phyloP scores from a whole-genome alignment of 2,329 filamentous ascomycete genomes.

The Fusarium miscanthi region DNA sequence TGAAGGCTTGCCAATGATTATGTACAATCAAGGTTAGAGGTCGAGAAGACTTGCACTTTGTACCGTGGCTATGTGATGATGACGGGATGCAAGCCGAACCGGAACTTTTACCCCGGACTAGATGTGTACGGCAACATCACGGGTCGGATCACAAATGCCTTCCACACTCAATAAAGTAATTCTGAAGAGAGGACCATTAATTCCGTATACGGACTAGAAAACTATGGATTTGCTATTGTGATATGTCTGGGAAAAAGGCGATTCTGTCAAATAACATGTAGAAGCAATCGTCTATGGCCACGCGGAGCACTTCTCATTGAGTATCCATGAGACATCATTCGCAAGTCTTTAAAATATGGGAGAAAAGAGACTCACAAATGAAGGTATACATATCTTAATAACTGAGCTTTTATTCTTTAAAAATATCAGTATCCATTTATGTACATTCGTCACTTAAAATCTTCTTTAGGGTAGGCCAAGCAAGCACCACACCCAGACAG shows the following conservation, averaged over 20 bases:
- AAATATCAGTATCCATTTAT: accelerated
- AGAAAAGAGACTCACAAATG: accelerated
- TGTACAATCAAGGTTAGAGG: background rate
- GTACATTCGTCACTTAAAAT: too few relatives aligned
- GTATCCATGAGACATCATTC: background rate
- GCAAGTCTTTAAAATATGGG: background rate
- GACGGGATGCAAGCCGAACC: slow-evolving; percentile 1
- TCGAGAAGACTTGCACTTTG: background rate
- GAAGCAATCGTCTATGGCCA: accelerated
- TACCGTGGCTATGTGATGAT: background rate
- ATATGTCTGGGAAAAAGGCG: accelerated
- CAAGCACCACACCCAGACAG: background rate
- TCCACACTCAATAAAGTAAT: background rate
- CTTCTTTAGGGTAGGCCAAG: background rate
- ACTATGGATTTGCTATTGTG: accelerated
- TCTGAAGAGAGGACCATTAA: accelerated
- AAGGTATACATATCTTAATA: background rate
- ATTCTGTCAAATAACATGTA: accelerated
- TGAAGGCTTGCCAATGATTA: accelerated
- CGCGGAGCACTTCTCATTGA: accelerated
- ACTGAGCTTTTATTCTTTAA: accelerated
- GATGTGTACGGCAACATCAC: background rate
- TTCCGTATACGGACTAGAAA: background rate
- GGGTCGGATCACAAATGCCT: background rate
- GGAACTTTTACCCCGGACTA: slow-evolving; percentile 22